A percentile compares a stretch with the other conserved stretches of the same genome.
Conservation (phyloP, 1,284 basidiomycete genomes). For the Naganishia albida region DNA sequence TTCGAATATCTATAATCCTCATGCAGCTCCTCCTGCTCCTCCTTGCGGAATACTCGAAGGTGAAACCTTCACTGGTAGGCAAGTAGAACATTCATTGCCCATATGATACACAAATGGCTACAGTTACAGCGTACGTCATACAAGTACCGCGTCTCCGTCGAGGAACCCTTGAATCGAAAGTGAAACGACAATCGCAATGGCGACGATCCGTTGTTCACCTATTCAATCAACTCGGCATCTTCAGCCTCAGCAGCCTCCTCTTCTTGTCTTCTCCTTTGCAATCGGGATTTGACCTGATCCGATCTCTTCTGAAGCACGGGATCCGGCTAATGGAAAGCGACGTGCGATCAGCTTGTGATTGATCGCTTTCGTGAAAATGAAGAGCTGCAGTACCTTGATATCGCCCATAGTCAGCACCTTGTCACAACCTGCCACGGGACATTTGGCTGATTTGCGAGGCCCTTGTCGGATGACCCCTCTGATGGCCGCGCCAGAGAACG, state of each 20-base stretch:
- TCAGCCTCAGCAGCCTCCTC: slow-evolving; percentile 25
- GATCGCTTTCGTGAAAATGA: background rate
- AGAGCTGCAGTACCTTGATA: slow-evolving; percentile 51
- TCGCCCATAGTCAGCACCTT: slow-evolving; percentile 60
- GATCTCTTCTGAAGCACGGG: slow-evolving; percentile 18
- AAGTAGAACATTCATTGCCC: no score
- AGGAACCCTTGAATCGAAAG: no score
- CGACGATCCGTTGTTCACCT: background rate
- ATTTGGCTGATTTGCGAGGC: slow-evolving; percentile 35
- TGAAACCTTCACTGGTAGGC: no score
- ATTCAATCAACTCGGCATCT: slow-evolving; percentile 32
- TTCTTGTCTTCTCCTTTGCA: slow-evolving; percentile 18
- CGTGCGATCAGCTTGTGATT: no score
- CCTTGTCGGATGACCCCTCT: slow-evolving; percentile 57
- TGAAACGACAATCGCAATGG: no score
- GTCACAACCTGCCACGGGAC: slow-evolving; percentile 43
- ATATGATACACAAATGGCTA: no score
- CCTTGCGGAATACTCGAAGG: no score
- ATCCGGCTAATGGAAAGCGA: slow-evolving; percentile 14
- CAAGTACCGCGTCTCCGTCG: no score
- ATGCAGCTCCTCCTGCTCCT: no score
- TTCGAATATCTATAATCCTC: no score
- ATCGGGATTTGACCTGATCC: slow-evolving; percentile 21
- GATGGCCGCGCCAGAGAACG: slow-evolving; percentile 67
- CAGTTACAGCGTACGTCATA: no score